Percentiles rank a stretch among this genome's conserved stretches.
phyloP scores from a whole-genome alignment of 1,139 yeast species.

The Sugiyamaella sp. region DNA sequence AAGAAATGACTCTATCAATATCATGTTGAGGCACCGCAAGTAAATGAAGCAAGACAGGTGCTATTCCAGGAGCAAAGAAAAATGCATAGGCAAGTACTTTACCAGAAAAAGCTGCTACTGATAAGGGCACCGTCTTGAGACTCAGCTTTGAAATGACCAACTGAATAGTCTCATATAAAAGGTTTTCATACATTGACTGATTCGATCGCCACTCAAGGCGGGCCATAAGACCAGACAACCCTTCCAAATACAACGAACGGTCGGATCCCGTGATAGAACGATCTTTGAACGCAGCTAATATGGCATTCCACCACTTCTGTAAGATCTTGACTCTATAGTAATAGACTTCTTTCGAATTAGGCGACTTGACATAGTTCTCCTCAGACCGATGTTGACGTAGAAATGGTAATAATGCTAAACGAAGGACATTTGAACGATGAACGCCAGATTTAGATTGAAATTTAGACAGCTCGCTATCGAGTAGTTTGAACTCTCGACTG shows the following conservation, averaged over 20 bases:
- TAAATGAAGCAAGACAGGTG: constrained; percentile 62
- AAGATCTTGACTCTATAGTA: constrained; percentile 44
- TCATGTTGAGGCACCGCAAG: constrained; percentile 53
- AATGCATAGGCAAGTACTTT: constrained; percentile 73
- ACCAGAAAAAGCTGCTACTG: constrained; percentile 76
- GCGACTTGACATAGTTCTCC: constrained; percentile 16
- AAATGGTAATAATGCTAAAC: constrained; percentile 69
- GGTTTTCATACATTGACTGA: constrained; percentile 27
- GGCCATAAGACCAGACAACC: constrained; percentile 65
- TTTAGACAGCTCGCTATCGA: constrained; percentile 35
- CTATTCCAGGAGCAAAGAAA: constrained; percentile 62
- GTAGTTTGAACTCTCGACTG: constrained; percentile 31
- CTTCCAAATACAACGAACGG: constrained; percentile 71
- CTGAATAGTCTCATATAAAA: constrained; percentile 57
- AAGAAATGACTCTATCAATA: constrained; percentile 40
- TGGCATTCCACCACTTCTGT: constrained; percentile 67
- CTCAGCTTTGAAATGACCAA: constrained; percentile 57
- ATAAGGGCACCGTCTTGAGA: constrained; percentile 58
- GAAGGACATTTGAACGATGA: constrained; percentile 63
- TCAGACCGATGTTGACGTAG: constrained; percentile 47
- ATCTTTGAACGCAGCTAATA: constrained; percentile 50
- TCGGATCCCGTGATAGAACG: constrained; percentile 52
- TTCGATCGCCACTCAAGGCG: constrained; percentile 60
- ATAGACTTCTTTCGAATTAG: constrained; percentile 20
- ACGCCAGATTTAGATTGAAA: constrained; percentile 54